Evolutionary conservation across 257 asterid species (phyloP), one percentile per base, ranked within the genome.

Genomic region (Lycium ferocissimum): DNA sequence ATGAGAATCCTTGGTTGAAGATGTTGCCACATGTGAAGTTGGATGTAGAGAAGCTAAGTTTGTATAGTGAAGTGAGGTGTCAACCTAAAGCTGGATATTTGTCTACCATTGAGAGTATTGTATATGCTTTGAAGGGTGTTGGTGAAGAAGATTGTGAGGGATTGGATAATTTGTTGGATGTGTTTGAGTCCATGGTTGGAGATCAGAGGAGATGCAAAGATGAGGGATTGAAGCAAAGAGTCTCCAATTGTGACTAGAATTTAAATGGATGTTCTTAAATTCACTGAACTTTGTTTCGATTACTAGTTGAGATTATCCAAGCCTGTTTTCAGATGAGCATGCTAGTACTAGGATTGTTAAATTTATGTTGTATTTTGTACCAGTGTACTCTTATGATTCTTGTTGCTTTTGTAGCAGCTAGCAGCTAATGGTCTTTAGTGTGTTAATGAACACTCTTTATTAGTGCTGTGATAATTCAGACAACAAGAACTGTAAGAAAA

Each of bases 101-200:
- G 92, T 95, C 99, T n/a, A 93, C 98, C 2, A 94, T 96, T 78
- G 98, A 96, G 89, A 96, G 99, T 88, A 92, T 96, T 69, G 98
- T 96, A 8, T 93, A 93, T 76, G 97, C 98, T 43, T 87, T 95
- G 91, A 94, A 93, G 89, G 98, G 91, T 18, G 54, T 91, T 7
- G 98, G 97, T 7, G 89, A 92, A 83, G 88, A 89, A 82, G 89
- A 91, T 70, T 65, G 73, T 2, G 89, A 89, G 49, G 97, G 93
- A 62, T 89, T 96, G 87, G 98, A 94, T 86, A 86, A 90, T 67
- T 88, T 96, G 9, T 88, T 96, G 86, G 91, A 94, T 43, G 95
- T 94, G 71, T 96, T 96, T 85, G 94, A 90, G 72, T 93, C 98
- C 83, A 96, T 96, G 99, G 91, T 96, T 54, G 94, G 92, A 22